A percentile compares a stretch with the other conserved stretches of the same genome.
Conservation (phyloP, 129 eudicot genomes). For the Apium graveolens region DNA sequence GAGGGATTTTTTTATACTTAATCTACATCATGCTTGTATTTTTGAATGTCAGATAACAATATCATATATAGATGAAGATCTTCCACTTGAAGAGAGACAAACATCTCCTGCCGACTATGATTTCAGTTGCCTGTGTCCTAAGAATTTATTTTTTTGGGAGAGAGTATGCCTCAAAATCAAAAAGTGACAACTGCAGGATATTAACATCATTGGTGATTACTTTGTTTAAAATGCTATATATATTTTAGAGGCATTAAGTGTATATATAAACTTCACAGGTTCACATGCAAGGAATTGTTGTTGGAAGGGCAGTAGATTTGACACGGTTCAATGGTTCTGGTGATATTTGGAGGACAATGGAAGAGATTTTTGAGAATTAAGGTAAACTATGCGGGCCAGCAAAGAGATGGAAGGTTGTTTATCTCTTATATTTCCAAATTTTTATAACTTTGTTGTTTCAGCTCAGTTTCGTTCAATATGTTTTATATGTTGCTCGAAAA, state of each 20-base stretch:
- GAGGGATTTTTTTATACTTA: background rate
- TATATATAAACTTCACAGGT: slow-evolving; percentile 34
- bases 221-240: background rate
- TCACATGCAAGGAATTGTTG: slow-evolving; percentile 96
- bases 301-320: slow-evolving; percentile 92
- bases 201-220: background rate
- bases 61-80: slow-evolving; percentile 90
- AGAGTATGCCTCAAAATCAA: background rate
- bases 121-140: slow-evolving; percentile 66
- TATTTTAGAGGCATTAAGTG: background rate
- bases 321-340: slow-evolving; percentile 54
- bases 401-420: slow-evolving; percentile 87
- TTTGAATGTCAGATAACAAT: slow-evolving; percentile 56
- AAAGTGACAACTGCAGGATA: background rate
- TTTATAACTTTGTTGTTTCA: too few relatives aligned
- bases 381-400: slow-evolving; percentile 70
- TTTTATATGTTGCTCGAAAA: too few relatives aligned
- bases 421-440: too few relatives aligned
- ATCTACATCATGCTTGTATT: background rate
- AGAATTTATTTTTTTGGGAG: background rate
- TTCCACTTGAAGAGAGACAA: slow-evolving; percentile 65
- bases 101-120: slow-evolving; percentile 78
- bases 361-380: slow-evolving; percentile 72
- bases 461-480: too few relatives aligned
- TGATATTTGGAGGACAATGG: slow-evolving; percentile 66